Evolutionary conservation across 352 stramenopile genomes (phyloP).

Genomic region (Globisporangium orthogonon): DNA sequence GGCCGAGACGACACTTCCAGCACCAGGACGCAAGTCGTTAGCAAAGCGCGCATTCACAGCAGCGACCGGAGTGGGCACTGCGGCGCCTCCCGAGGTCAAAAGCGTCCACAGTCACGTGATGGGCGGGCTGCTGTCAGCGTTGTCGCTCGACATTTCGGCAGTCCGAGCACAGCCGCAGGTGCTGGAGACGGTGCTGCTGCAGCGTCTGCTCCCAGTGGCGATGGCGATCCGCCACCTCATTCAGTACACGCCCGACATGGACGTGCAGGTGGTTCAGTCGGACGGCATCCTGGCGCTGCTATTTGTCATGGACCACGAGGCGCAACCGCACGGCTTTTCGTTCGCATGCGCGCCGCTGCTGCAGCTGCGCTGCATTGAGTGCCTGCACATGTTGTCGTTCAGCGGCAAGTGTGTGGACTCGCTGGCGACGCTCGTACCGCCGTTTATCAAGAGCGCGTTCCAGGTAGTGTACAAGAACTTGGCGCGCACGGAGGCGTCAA

Average conservation of each 20-base stretch:
- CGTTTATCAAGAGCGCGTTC: slow-evolving; percentile 84
- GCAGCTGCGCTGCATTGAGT: slow-evolving; percentile 82
- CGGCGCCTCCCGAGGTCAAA: slow-evolving; percentile 30
- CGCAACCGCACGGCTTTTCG: slow-evolving; percentile 72
- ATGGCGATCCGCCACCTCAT: slow-evolving; percentile 78
- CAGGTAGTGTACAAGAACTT: slow-evolving; percentile 82
- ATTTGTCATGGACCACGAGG: slow-evolving; percentile 77
- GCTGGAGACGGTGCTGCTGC: slow-evolving; percentile 61
- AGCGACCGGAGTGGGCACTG: slow-evolving; percentile 9
- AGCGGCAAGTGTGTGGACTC: slow-evolving; percentile 74
- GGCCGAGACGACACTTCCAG: slow-evolving; percentile 3
- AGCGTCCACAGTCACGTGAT: slow-evolving; percentile 67
- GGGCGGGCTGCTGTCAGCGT: slow-evolving; percentile 54
- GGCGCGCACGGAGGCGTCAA: slow-evolving; percentile 68
- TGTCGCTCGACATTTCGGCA: slow-evolving; percentile 68
- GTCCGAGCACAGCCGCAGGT: slow-evolving; percentile 62
- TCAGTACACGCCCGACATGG: slow-evolving; percentile 80
- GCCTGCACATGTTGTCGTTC: slow-evolving; percentile 85
- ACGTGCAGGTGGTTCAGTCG: slow-evolving; percentile 71
- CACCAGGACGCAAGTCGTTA: slow-evolving; percentile 6
- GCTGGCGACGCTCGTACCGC: slow-evolving; percentile 64
- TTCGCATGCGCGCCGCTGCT: slow-evolving; percentile 67
- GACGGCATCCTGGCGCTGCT: slow-evolving; percentile 69
- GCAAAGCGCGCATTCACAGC: slow-evolving; percentile 17
- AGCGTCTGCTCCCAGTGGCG: slow-evolving; percentile 67